Evolutionary conservation across 202 grass and related monocot species (phyloP), one percentile per base, ranked within the genome.

Genomic region (Sporobolus alterniflorus): DNA sequence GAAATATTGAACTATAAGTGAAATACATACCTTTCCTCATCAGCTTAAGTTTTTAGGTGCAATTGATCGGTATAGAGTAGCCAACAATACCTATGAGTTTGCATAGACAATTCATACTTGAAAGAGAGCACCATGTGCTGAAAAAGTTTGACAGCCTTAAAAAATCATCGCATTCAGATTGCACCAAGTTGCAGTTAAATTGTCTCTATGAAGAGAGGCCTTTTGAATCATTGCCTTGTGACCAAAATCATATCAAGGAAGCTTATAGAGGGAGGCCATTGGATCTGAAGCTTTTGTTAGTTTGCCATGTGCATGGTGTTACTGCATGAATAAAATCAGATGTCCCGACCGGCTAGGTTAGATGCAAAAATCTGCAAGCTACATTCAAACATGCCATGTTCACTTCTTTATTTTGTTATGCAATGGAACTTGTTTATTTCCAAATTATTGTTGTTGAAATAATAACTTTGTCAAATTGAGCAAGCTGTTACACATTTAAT

Each of bases 271-370:
- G 14, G 13, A 16, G 3, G 46, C 5, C 46, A 48, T 48, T 4
- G 14, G 46, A 17, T 48, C 3, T 48, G 46, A 48, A 48, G 15
- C 13, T 48, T 48, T n/a, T n/a, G n/a, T n/a, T n/a, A n/a, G n/a
- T n/a, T n/a, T n/a, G n/a, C 41, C 21, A 48, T 75, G 67, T 59
- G 29, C 60, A 48, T 9, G 17, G 67, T 61, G 20, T 25, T 47
- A 49, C 29, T 49, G 75, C 61, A 57, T 39, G 30, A 54, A 54
- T 73, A 54, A 59, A 86, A 73, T 39, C n/a, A 73, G 48, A 57
- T 39, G 34, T 34, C 64, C 78, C 39, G 24, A 36, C 28, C 24
- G 46, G 42, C 47, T 39, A 42, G 34, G 57, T 83, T 65, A 25
- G 55, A 21, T 71, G 20, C 18, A 6, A n/a, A 71, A 63, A 62